These are phyloP conservation scores for Phytophthora megakarya DNA, from an alignment of 352 stramenopile genomes.

Conservation along the genomic window DNA sequence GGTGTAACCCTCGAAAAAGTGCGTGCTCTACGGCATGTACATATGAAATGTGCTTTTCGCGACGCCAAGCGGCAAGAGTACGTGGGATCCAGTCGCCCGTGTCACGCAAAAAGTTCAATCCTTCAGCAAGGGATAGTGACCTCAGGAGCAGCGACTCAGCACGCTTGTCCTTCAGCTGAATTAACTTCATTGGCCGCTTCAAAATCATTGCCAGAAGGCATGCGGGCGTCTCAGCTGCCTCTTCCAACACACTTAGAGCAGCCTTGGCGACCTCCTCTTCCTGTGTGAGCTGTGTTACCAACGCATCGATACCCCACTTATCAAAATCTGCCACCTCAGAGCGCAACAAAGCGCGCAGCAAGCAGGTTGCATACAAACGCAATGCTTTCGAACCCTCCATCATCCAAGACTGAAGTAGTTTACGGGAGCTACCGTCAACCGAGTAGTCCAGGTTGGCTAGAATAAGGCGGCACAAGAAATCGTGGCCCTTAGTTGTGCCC, in stretches of 20 bases:
- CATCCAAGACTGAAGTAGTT: constrained; percentile 90
- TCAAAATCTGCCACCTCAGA: constrained; percentile 89
- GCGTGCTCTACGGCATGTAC: constrained; percentile 83
- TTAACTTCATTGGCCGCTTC: constrained; percentile 74
- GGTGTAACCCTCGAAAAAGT: constrained; percentile 82
- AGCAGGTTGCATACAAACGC: constrained; percentile 84
- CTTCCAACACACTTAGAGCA: constrained; percentile 87
- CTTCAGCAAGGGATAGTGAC: constrained; percentile 81
- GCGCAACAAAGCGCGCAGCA: constrained; percentile 78
- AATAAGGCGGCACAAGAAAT: constrained; percentile 89
- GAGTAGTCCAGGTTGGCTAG: constrained; percentile 90
- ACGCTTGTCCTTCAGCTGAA: constrained; percentile 80
- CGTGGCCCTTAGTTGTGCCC: constrained; percentile 86
- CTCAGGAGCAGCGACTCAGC: constrained; percentile 85
- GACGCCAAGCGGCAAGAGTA: constrained; percentile 75
- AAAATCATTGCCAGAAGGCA: constrained; percentile 87
- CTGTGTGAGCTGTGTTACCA: constrained; percentile 86
- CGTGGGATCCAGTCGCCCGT: constrained; percentile 85
- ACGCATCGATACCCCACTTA: constrained; percentile 86
- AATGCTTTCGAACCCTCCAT: constrained; percentile 82
- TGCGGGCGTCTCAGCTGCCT: constrained; percentile 82
- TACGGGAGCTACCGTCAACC: constrained; percentile 84
- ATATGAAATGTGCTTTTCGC: constrained; percentile 87
- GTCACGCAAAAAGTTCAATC: constrained; percentile 79
- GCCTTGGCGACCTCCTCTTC: constrained; percentile 86